These are phyloP conservation scores for Leishmania lainsoni DNA, from an alignment of 208 protist species.

Conservation along the genomic window DNA sequence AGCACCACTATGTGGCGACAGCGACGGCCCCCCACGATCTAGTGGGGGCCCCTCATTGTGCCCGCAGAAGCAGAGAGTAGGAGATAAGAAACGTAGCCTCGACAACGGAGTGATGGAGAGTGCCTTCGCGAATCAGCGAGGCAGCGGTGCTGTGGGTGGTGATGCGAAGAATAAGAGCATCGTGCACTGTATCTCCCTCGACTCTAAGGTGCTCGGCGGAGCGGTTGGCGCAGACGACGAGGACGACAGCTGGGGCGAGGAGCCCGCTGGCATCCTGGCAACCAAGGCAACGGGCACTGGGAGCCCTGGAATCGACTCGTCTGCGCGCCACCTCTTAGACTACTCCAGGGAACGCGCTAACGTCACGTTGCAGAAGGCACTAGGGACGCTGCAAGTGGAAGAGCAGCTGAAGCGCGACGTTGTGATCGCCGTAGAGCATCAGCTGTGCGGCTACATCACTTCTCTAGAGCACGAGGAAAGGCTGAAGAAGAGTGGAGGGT, in stretches of 20 bases:
- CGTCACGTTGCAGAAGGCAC: slow-evolving; percentile 7
- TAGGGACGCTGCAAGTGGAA: slow-evolving; percentile 33
- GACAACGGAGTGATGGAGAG: slow-evolving; percentile 17
- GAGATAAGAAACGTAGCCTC: slow-evolving; percentile 22
- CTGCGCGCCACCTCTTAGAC: slow-evolving; percentile 29
- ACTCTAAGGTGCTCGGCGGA: slow-evolving; percentile 35
- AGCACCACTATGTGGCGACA: background rate
- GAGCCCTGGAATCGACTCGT: slow-evolving; percentile 11
- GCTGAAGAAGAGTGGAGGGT: background rate
- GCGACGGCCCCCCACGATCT: background rate
- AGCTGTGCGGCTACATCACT: slow-evolving; percentile 41
- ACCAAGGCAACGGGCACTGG: background rate
- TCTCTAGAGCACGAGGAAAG: slow-evolving; percentile 11
- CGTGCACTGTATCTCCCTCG: slow-evolving; percentile 31
- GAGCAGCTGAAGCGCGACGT: slow-evolving; percentile 53
- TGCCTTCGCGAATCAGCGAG: background rate
- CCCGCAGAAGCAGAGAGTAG: no score
- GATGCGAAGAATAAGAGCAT: background rate
- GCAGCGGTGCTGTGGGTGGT: background rate
- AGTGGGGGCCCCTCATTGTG: background rate
- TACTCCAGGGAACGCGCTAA: slow-evolving; percentile 30
- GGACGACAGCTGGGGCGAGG: slow-evolving; percentile 47
- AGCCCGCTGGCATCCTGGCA: background rate
- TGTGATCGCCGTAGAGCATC: slow-evolving; percentile 42
- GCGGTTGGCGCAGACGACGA: slow-evolving; percentile 4